Base-by-base conservation (phyloP, 345 rosid genomes). In the Brassica incana region DNA sequence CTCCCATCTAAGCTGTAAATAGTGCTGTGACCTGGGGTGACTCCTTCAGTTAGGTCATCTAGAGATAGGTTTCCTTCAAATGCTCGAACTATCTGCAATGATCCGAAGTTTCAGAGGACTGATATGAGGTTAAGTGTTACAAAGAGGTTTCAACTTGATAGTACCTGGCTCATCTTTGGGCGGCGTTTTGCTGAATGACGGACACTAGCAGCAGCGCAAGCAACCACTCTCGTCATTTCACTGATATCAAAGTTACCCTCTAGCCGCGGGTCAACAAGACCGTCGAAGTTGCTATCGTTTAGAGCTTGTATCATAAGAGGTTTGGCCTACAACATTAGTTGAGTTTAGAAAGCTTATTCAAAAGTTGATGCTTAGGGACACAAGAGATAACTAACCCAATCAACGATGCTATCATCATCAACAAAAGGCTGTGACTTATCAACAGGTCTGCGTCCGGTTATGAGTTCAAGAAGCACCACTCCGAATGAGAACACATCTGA, bases 401-500 rank as follows among this genome's bases (percentile, higher is more conserved):
- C 98, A 76, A 94, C 97, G 25, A 92, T 84, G 84, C 95, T 86
- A 63, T 94, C 94, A 69, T 90, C 98, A 71, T 89, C 98, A 77
- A 77, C 79, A 83, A 81, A 88, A 35, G 87, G 77, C 45, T 83
- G 85, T 45, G 76, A 67, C 63, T 80, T 77, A 76, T 88, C 93
- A 69, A 88, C 86, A 12, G 98, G 97, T 11, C 97, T 87, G 0
- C 86, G 88, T 23, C 97, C 97, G 0, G 97, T 91, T 67, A 94
- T 88, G 83, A 94, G 74, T 87, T 94, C 97, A 15, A 92, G 87
- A 71, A 94, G 95, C 87, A 94, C 90, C 10, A 91, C 91, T 60
- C 98, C 97, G 48, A 88, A 91, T 10, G 97, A 94, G 83, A 88
- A 94, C 25, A 92, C 92, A 67, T 94, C 98, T 2, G 98, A 89